These are phyloP conservation scores for Leonotis leonurus DNA, from an alignment of 257 asterid genomes.

Conservation along the genomic window DNA sequence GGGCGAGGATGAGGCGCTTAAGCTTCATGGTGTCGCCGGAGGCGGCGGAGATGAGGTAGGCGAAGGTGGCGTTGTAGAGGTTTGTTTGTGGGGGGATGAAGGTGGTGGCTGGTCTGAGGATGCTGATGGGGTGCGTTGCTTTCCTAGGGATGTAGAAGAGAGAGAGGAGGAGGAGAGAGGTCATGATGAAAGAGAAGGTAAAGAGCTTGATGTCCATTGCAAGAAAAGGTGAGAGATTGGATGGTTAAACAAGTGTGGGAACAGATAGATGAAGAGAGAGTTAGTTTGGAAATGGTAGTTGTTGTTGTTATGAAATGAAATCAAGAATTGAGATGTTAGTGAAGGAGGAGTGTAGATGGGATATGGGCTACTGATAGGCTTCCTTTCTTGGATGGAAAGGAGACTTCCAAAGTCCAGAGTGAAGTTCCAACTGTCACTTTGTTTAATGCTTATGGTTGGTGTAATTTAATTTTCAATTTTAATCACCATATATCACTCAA, in stretches of 20 bases:
- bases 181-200: slow-evolving; percentile 39
- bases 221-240: not conserved
- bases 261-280: too few species aligned
- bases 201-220: slow-evolving; percentile 51
- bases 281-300: too few species aligned
- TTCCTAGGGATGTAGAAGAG: slow-evolving; percentile 47
- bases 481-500: too few species aligned
- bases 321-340: too few species aligned
- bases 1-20: slow-evolving; percentile 61
- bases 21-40: slow-evolving; percentile 63
- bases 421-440: slow-evolving; percentile 22
- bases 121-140: slow-evolving; percentile 39
- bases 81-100: slow-evolving; percentile 36
- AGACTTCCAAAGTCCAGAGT: slow-evolving; percentile 21
- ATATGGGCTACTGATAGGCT: slow-evolving; percentile 12
- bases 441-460: not conserved
- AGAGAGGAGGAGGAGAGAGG: too few species aligned
- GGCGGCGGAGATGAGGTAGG: slow-evolving; percentile 85
- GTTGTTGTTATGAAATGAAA: too few species aligned
- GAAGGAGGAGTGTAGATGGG: slow-evolving; percentile 41
- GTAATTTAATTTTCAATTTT: not conserved
- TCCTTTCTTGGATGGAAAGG: slow-evolving; percentile 61
- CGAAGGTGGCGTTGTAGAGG: slow-evolving; percentile 64
- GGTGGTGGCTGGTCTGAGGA: slow-evolving; percentile 32
- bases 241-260: not conserved